phyloP scores from a whole-genome alignment of 1,284 basidiomycete species.

The Bondarzewia mesenterica region DNA sequence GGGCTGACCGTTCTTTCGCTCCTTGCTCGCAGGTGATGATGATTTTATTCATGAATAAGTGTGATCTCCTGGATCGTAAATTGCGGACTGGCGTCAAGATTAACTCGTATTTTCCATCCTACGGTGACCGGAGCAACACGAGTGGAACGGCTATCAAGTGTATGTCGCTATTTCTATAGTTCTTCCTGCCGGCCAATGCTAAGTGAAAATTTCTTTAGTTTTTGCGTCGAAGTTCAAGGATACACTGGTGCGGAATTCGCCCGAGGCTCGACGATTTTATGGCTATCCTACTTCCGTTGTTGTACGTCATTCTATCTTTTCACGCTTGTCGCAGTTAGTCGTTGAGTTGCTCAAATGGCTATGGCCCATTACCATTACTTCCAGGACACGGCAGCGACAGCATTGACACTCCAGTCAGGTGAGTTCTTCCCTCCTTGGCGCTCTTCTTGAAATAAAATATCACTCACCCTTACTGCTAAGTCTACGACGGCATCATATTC shows the following conservation, averaged over 20 bases:
- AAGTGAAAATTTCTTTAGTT: neutral
- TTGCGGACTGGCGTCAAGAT: constrained; percentile 51
- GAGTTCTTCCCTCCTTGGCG: neutral
- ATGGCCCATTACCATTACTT: no score
- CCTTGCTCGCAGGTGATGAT: constrained; percentile 17
- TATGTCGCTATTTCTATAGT: constrained; percentile 11
- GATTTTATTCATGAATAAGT: constrained; percentile 30
- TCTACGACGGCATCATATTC: neutral
- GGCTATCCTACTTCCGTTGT: constrained; percentile 69
- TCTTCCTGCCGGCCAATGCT: neutral
- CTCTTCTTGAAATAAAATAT: neutral
- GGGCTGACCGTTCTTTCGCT: neutral
- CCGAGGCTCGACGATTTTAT: constrained; percentile 54
- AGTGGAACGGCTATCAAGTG: constrained; percentile 27
- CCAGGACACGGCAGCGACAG: neutral
- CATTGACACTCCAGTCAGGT: neutral
- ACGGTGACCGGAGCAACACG: constrained; percentile 28
- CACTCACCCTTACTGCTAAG: neutral
- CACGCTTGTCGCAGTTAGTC: neutral
- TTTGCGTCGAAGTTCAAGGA: constrained; percentile 29
- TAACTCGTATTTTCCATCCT: constrained; percentile 42
- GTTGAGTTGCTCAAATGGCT: neutral
- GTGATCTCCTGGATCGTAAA: constrained; percentile 60
- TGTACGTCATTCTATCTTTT: constrained; percentile 20
- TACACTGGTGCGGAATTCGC: constrained; percentile 26